Conservation (phyloP, 108 stramenopile genomes). For the Fragilariopsis cylindrus region DNA sequence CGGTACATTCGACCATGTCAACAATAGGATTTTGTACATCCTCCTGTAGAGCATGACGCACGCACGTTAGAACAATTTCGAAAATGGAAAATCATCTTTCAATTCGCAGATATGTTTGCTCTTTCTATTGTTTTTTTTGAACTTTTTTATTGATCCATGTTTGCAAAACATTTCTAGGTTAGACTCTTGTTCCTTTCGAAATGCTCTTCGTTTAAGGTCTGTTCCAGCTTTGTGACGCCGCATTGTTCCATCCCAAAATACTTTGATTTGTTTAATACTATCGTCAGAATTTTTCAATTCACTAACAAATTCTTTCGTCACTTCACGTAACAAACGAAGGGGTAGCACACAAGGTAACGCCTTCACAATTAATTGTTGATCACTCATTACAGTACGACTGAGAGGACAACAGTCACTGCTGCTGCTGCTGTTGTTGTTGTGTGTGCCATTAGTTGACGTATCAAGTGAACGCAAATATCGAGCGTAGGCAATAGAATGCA, state of each 20-base stretch:
- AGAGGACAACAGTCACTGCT: constrained; percentile 24
- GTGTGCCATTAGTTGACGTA: not conserved
- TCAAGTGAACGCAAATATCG: constrained; percentile 31
- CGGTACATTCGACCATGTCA: constrained; percentile 44
- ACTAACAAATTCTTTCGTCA: constrained; percentile 45
- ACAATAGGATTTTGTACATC: constrained; percentile 6
- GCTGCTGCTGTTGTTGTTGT: not conserved
- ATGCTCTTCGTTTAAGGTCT: constrained; percentile 18
- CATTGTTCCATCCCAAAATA: constrained; percentile 60
- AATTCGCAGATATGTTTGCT: constrained; percentile 24
- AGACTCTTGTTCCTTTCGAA: constrained; percentile 39
- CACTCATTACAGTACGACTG: constrained; percentile 11
- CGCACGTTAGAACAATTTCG: constrained; percentile 42
- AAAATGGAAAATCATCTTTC: constrained; percentile 41
- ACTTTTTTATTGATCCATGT: constrained; percentile 40
- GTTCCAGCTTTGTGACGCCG: constrained; percentile 45
- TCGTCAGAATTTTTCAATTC: constrained; percentile 28
- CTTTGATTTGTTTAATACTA: constrained; percentile 18
- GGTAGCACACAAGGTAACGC: constrained; percentile 58
- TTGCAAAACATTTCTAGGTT: constrained; percentile 46
- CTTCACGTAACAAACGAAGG: constrained; percentile 37
- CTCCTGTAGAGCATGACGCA: constrained; percentile 19
- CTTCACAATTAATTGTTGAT: constrained; percentile 6
- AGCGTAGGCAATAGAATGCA: constrained; percentile 51
- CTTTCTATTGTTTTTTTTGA: constrained; percentile 13